Base-by-base conservation (phyloP, 2,329 filamentous ascomycete species). In the Microsporum audouinii region DNA sequence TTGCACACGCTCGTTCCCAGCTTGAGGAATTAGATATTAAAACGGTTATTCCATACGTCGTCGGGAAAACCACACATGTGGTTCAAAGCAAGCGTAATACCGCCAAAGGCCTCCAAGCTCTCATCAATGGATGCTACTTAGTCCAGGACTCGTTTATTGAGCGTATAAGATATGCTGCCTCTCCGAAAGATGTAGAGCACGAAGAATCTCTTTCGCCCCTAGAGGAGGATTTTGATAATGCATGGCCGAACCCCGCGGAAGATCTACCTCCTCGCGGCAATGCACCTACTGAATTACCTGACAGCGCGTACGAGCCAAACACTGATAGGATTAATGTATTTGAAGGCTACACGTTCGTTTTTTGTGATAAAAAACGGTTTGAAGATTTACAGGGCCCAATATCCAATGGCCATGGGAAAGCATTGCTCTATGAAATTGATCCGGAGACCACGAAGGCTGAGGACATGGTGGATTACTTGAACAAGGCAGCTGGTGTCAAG, bases 21-120 rank as follows among this genome's bases (percentile, higher is more conserved):
- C 82, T 97, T 17, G 90, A 95, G 70, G 83, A 86, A 51, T 80
- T 95, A n/a, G 94, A 96, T 70, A 86, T 97, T 72, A 97, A 96
- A 72, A 86, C 90, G 12, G 77, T 88, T 12, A 79, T 83, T 49
- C 86, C 91, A 2, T 96, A 90, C 72, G 76, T 88, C 29, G 76
- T 81, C 31, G 80, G 77, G 14, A 76, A 82, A 33, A 96, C 92
- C 0, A 96, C 92, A 0, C 91, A 97, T 72, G 88, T 95, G 8
- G 85, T 97, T 38, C 86, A 89, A 5, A 88, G 85, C 71, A 96
- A 95, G 74, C 83, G 94, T 56, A 99, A 97, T 71, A 92, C 90
- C 0, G 83, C 91, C 0, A 91, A 90, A 66, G 89, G 89, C 0
- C 79, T 99, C 1, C 90, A 95, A 70, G 92, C 89, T 1, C 78